phyloP scores from a whole-genome alignment of 148 eudicot species.

The Camellia granthamiana region DNA sequence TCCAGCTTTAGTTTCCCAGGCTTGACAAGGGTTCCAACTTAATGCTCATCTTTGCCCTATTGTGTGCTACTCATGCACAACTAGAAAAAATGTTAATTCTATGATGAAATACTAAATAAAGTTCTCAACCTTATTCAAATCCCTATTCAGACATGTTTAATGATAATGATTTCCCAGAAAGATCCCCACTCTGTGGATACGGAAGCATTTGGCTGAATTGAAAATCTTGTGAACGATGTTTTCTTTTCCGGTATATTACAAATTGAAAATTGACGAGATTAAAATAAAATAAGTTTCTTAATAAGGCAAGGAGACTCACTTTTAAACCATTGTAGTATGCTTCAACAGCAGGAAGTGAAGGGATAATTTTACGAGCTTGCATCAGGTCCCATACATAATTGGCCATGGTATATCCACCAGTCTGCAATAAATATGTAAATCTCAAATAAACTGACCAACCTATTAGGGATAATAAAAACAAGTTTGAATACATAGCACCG shows the following conservation, averaged over 20 bases:
- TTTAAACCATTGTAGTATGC: constrained; percentile 75
- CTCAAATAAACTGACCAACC: neutral
- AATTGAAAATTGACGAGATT: neutral
- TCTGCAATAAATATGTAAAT: constrained; percentile 39
- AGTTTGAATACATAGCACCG: neutral
- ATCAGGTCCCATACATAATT: constrained; percentile 85
- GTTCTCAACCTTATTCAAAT: neutral
- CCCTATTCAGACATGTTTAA: neutral
- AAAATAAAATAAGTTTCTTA: neutral
- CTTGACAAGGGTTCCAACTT: neutral
- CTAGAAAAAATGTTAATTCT: neutral
- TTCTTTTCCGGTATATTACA: neutral
- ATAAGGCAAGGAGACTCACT: constrained; percentile 41
- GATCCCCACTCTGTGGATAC: neutral
- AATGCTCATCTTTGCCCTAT: neutral
- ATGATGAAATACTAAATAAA: neutral
- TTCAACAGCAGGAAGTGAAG: constrained; percentile 63
- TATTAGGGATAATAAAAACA: neutral
- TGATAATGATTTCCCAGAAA: neutral
- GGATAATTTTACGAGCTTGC: constrained; percentile 54
- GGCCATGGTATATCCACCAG: constrained; percentile 71
- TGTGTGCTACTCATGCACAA: neutral
- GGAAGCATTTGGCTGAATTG: neutral
- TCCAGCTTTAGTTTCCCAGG: neutral
- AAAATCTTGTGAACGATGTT: neutral